phyloP scores from a whole-genome alignment of 495 filamentous ascomycete species.

The Penicillium malachiteum region DNA sequence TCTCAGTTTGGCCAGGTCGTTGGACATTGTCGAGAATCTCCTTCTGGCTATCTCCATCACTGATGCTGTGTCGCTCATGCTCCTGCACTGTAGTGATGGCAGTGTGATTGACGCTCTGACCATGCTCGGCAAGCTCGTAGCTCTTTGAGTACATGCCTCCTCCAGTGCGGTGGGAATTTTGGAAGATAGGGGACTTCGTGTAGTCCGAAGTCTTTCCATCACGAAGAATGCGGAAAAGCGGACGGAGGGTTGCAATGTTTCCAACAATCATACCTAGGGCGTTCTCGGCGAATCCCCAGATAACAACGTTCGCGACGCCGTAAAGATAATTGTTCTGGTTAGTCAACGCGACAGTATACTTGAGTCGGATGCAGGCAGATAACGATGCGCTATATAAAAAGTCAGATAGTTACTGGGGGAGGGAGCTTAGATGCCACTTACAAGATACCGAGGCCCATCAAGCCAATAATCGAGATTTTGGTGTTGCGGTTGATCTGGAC shows the following conservation, averaged over 20 bases:
- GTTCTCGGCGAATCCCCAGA: slow-evolving; percentile 32
- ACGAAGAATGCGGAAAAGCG: slow-evolving; percentile 21
- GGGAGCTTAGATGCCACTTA: slow-evolving; percentile 20
- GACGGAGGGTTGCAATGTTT: slow-evolving; percentile 28
- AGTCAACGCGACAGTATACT: slow-evolving; percentile 25
- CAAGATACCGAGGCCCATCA: slow-evolving; percentile 52
- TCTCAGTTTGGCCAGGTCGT: slow-evolving; percentile 14
- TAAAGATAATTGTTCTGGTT: slow-evolving; percentile 21
- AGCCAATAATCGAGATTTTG: slow-evolving; percentile 45
- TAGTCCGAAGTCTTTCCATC: slow-evolving; percentile 18
- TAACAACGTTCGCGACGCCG: slow-evolving; percentile 20
- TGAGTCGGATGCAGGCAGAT: slow-evolving; percentile 25
- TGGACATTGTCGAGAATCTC: slow-evolving; percentile 15
- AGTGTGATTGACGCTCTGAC: slow-evolving; percentile 4
- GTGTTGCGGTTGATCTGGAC: slow-evolving; percentile 46
- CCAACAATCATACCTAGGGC: slow-evolving; percentile 30
- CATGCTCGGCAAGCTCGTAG: slow-evolving; percentile 16
- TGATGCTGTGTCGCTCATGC: slow-evolving; percentile 7
- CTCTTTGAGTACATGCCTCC: slow-evolving; percentile 7
- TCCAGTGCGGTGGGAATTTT: slow-evolving; percentile 8
- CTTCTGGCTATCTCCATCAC: slow-evolving; percentile 22
- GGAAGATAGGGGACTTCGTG: slow-evolving; percentile 4
- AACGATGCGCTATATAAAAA: slow-evolving; percentile 15
- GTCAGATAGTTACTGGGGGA: background rate
- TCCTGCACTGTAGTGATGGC: slow-evolving; percentile 2